Base-by-base conservation (phyloP, 805 yeast species). In the Saturnispora gosingensis region DNA sequence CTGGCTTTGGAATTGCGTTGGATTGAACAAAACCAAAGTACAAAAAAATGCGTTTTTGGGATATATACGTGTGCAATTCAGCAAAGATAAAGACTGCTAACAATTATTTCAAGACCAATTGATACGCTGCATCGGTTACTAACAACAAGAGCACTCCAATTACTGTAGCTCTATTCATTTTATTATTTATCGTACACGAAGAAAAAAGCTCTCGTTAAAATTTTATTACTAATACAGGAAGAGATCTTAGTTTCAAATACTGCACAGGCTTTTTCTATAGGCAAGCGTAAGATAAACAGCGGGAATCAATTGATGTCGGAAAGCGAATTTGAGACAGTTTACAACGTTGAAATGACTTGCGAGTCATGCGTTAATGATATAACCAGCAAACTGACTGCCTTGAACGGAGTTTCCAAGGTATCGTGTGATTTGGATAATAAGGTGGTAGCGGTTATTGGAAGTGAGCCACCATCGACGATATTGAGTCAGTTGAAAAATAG, bases 291-390 rank as follows among this genome's bases (percentile, higher is more conserved):
- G 34, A 30, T 15, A 42, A 5, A 13, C 5, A n/a, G 38, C 16
- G 36, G 15, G 15, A 30, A 15, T n/a, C 22, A 22, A 20, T 22
- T 10, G 16, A 50, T 50, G 52, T 43, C 51, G 16, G 18, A 47
- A 6, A 13, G n/a, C 18, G 34, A 46, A 15, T 56, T 56, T 50
- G 58, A 56, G 40, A 80, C 91, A 4, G 88, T 85, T 7, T 89
- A 86, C 66, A 90, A 93, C 11, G 93, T 89, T 50, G 89, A 93
- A 6, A 72, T 91, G 77, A 82, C 83, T 55, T 91, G 97, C 63
- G 71, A 81, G 32, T 69, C 77, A 10, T 88, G 97, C 64, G 83
- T 83, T 11, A 74, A 75, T 2, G 74, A 82, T 2, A 82, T 89
- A 4, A 61, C 71, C 13, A 57, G 65, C 1, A 84, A 85, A 4